phyloP scores from a whole-genome alignment of 345 rosid species.

The Hibiscus tridactylites region DNA sequence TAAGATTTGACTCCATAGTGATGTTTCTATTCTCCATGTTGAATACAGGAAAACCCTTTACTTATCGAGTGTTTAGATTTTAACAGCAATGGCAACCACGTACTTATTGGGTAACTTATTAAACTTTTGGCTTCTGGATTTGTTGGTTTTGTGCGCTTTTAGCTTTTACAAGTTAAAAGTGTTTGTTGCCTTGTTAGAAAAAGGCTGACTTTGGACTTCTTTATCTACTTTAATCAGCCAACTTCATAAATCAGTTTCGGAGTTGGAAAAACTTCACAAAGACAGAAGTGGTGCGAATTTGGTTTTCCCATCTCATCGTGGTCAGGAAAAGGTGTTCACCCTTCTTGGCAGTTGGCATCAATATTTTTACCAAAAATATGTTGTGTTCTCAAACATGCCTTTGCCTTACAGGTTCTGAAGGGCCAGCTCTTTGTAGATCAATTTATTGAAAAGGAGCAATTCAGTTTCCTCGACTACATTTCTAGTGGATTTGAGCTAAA shows the following conservation, averaged over 20 bases:
- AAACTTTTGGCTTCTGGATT: not conserved
- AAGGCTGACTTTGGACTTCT: constrained; percentile 1
- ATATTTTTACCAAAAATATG: not conserved
- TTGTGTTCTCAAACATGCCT: not conserved
- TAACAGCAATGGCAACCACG: constrained; percentile 60
- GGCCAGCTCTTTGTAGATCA: constrained; percentile 71
- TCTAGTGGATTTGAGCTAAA: constrained; percentile 77
- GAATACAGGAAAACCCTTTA: constrained; percentile 61
- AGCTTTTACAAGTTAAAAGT: not conserved
- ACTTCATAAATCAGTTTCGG: constrained; percentile 61
- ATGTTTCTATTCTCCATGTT: constrained; percentile 2
- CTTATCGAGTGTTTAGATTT: constrained; percentile 81
- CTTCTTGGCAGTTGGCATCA: not conserved
- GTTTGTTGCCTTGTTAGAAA: not conserved
- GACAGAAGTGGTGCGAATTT: constrained; percentile 46
- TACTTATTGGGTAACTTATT: constrained; percentile 51
- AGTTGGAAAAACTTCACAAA: constrained; percentile 49
- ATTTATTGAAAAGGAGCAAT: constrained; percentile 52
- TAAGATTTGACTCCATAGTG: not conserved
- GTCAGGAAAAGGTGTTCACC: constrained; percentile 52
- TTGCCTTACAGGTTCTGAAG: constrained; percentile 43
- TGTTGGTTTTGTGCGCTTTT: not conserved
- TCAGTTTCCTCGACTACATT: constrained; percentile 77
- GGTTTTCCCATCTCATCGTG: constrained; percentile 26
- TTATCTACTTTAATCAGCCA: constrained; percentile 30